Base-by-base conservation (phyloP, 1,284 basidiomycete genomes). In the Cryptococcus sp. region DNA sequence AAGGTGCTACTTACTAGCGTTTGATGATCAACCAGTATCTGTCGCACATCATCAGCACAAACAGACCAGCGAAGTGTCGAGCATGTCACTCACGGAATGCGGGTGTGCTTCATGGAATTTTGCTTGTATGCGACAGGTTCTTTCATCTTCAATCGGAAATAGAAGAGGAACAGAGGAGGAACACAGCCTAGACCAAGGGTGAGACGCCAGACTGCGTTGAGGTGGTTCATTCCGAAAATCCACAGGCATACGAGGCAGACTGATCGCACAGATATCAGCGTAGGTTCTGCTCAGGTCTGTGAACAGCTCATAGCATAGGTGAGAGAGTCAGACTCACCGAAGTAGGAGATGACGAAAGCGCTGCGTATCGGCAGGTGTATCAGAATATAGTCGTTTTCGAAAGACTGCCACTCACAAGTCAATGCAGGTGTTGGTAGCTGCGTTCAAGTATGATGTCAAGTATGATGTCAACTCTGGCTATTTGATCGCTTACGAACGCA, bases 171-270 rank as follows among this genome's bases (percentile, higher is more conserved):
- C 7, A 87, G 66, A 5, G 93, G 92, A 23, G 93, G 91, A 52
- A 96, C 75, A 43, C 88, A 80, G 45, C 93, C 94, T 13, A 97
- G 82, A n/a, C 91, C 92, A 29, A 97, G 84, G 4, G 91, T 89
- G 40, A 93, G 75, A 54, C 94, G 87, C 93, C 91, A 95, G 5
- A 91, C 88, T 5, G 87, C 87, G 23, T 89, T 84, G 29, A 94
- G 84, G 70, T 93, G 91, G 63, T 89, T 75, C 56, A 86, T 77
- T 39, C 91, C 89, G 62, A 89, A 89, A 84, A 93, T 93, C 89
- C 89, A 92, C 68, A 86, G 87, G 37, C 91, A 80, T 25, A 94
- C 87, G 19, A 93, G 83, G 11, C 91, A 89, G 2, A 93, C 89
- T 59, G 96, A 59, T 41, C 50, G 41, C 3, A 29, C 39, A 44